Evolutionary conservation across 1,284 basidiomycete species (phyloP).

Genomic region (Ustilago cynodontis): DNA sequence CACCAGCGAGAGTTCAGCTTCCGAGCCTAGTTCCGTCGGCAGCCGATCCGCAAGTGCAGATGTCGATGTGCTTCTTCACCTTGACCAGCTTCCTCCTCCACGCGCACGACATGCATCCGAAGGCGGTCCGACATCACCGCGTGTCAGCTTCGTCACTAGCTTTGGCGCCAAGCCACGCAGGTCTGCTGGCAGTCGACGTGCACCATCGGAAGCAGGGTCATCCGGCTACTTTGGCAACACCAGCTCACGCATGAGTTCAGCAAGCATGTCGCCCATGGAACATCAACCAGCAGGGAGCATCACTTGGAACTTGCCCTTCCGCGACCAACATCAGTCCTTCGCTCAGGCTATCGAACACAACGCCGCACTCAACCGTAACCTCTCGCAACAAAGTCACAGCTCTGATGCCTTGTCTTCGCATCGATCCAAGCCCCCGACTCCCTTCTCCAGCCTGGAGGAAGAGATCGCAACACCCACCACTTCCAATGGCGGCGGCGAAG

Average conservation of each 20-base stretch:
- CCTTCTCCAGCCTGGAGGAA: not conserved
- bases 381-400: constrained; percentile 26
- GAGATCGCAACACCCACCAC: constrained; percentile 14
- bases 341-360: constrained; percentile 29
- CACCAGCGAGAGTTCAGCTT: constrained; percentile 28
- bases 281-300: constrained; percentile 8
- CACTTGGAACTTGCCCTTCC: constrained; percentile 35
- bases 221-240: constrained; percentile 27
- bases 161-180: constrained; percentile 34
- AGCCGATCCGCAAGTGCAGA: constrained; percentile 29
- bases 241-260: constrained; percentile 28
- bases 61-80: constrained; percentile 18
- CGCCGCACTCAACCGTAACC: constrained; percentile 7
- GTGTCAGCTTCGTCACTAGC: constrained; percentile 38
- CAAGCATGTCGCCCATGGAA: constrained; percentile 41
- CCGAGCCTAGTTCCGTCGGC: constrained; percentile 31
- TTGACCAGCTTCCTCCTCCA: constrained; percentile 20
- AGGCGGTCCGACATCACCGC: constrained; percentile 11
- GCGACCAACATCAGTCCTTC: constrained; percentile 32
- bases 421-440: constrained; percentile 3
- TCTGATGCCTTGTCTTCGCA: constrained; percentile 16
- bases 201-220: constrained; percentile 22
- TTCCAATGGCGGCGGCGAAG: not conserved
- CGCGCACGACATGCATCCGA: constrained; percentile 16
- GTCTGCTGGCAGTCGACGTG: constrained; percentile 27